Conservation (phyloP, 768 basidiomycete genomes). For the Lactarius deliciosus region DNA sequence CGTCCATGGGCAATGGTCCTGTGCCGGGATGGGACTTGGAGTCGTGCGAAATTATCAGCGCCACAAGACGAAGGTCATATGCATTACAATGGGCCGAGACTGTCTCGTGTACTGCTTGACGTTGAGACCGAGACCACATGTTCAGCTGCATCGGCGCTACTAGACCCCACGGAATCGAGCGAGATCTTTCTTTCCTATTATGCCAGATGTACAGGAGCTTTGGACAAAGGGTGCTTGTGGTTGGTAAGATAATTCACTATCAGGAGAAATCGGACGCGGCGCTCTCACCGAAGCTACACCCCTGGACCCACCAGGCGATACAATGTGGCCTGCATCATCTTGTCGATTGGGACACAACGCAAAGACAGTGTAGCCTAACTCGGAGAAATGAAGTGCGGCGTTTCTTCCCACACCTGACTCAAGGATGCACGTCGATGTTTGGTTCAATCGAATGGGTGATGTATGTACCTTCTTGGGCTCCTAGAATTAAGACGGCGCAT, state of each 20-base stretch:
- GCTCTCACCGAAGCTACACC: constrained; percentile 35
- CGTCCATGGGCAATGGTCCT: constrained; percentile 1
- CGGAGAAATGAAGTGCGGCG: constrained; percentile 36
- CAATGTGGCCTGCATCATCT: constrained; percentile 6
- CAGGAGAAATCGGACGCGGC: neutral
- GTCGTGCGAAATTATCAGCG: constrained; percentile 34
- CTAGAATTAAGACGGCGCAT: constrained; percentile 36
- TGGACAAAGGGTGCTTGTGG: neutral
- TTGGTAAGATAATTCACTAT: constrained; percentile 13
- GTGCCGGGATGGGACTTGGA: constrained; percentile 14
- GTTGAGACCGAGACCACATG: constrained; percentile 34
- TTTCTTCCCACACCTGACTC: constrained; percentile 36
- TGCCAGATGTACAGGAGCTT: constrained; percentile 40
- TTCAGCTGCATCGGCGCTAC: constrained; percentile 37
- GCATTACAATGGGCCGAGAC: constrained; percentile 35
- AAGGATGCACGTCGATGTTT: constrained; percentile 6
- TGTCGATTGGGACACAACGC: constrained; percentile 33
- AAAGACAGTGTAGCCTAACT: constrained; percentile 39
- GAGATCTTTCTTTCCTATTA: constrained; percentile 35
- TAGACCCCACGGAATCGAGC: constrained; percentile 35
- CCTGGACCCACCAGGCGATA: constrained; percentile 6
- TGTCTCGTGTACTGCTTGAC: constrained; percentile 35
- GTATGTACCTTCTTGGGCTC: constrained; percentile 35
- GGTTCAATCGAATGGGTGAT: neutral
- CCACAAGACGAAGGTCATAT: constrained; percentile 35